Evolutionary conservation across 768 basidiomycete genomes (phyloP), one percentile per base, ranked within the genome.

Genomic region (Macrocybe gigantea): DNA sequence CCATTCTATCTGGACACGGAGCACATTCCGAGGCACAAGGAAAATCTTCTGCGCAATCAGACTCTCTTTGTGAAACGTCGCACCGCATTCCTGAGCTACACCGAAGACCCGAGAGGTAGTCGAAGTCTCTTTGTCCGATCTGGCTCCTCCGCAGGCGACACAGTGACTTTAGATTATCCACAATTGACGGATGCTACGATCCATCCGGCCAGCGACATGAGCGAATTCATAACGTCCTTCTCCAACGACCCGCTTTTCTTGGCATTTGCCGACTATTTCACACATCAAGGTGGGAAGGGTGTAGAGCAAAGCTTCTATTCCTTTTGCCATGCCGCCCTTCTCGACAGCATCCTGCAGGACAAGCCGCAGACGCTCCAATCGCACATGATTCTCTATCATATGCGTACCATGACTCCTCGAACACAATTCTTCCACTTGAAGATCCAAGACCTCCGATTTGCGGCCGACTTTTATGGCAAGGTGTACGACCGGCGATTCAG

Each of bases 21-120:
- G 36, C 69, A 80, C 37, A 75, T 83, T 45, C 75, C 80, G 3
- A 75, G 73, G 10, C 87, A 95, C 61, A 79, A 80, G 42, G 77
- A 79, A 40, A 73, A 76, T 5, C 74, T 98, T 15, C 65, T 95
- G 36, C 74, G 72, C 33, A 85, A 77, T 49, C 87, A 93, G 55
- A 95, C 90, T 0, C 72, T 99, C 31, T 93, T 82, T 53, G 95
- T 98, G 51, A 95, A 97, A 63, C 83, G 94, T 12, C 77, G 91
- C 29, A 88, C 93, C 0, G 93, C 93, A 1, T 94, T 93, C 64
- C 72, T 97, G 39, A 90, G 89, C 59, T 99, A 98, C 60, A 85
- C 85, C 5, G 88, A 93, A 54, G 96, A 98, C 63, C 91, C 96
- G 0, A 81, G 89, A 54, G 95, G 95, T 7, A 94, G 92, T 56